Evolutionary conservation across 179 eudicot genomes (phyloP), one percentile per base, ranked within the genome.

Genomic region (Actinidia arguta): DNA sequence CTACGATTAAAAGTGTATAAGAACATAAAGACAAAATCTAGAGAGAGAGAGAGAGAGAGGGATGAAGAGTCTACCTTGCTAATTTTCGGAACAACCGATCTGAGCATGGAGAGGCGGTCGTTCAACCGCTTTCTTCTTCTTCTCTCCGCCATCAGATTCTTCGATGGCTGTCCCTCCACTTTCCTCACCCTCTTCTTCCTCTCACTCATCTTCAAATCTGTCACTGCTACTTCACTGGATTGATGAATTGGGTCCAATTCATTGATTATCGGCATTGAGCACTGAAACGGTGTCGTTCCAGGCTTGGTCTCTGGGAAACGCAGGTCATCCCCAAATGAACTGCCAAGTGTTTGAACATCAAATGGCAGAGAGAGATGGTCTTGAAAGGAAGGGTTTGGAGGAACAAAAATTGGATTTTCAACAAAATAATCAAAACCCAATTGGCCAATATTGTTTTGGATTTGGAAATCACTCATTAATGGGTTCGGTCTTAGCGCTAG

Each of bases 31-130:
- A 78, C 8, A 42, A 8, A 4, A 11, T n/a, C n/a, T n/a, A n/a
- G n/a, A n/a, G n/a, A n/a, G n/a, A 25, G 55, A 10, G 48, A 13
- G 8, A 31, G 36, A 31, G 36, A 31, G 36, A 31, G 36, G 2
- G 1, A 31, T 31, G 36, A 31, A 31, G 36, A 31, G 36, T 31
- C 36, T 88, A 94, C 99, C 99, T 94, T 95, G 90, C 94, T 95
- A 39, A 95, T 95, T 88, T 95, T 95, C 13, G 99, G 99, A 58
- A 95, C 99, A 77, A 95, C 97, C n/a, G 99, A 95, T 93, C 99
- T 83, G 68, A 95, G 95, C 99, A 95, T 94, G 9, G 95, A 92
- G 13, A 95, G 93, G 13, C 99, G 88, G 71, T 95, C 99, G 85
- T 95, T 95, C 20, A 95, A 77, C 25, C 97, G 78, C 86, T 95